Evolutionary conservation across 352 stramenopile species (phyloP), one percentile per base, ranked within the genome.

Genomic region (Phytophthora kernoviae): DNA sequence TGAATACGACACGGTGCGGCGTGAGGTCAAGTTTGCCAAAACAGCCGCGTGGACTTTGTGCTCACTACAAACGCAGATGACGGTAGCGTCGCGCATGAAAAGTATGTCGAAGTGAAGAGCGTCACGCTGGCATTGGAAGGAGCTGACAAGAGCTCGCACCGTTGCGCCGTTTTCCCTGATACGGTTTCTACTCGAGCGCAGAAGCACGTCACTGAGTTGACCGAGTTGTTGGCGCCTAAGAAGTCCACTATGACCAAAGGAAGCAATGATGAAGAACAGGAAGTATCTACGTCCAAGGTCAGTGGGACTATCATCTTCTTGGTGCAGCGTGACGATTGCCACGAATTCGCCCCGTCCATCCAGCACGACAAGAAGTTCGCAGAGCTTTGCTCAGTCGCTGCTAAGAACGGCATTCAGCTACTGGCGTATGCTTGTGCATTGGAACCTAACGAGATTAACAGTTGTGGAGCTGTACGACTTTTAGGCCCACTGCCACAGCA

Each of bases 101-200:
- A 87, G 62, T 94, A 92, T 55, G 75, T 93, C 20, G 86, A 94
- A 66, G 86, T 94, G 26, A 94, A 94, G 65, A 93, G 84, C 65
- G 86, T 91, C 37, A 94, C 83, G 43, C 68, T 94, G 8, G 74
- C 77, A 26, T 18, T 72, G 33, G 44, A 55, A 14, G 41, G 49
- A 26, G 50, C 24, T 14, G 56, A 34, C 18, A 27, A 49, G 1
- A 34, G 10, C 37, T 27, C 36, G 7, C 66, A 65, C 11, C 69
- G 65, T 3, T 87, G 76, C 50, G 82, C 82, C 11, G 73, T 94
- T 21, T 94, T 94, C 36, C 86, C 86, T 21, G 86, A 94, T 53
- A 94, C 86, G 8, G 68, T 90, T 32, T 93, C 84, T 2, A 77
- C 67, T 27, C 80, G 86, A 20, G 86, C 86, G 14, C 72, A 87